phyloP scores from a whole-genome alignment of 495 filamentous ascomycete species.

The Ascobolus immersus region DNA sequence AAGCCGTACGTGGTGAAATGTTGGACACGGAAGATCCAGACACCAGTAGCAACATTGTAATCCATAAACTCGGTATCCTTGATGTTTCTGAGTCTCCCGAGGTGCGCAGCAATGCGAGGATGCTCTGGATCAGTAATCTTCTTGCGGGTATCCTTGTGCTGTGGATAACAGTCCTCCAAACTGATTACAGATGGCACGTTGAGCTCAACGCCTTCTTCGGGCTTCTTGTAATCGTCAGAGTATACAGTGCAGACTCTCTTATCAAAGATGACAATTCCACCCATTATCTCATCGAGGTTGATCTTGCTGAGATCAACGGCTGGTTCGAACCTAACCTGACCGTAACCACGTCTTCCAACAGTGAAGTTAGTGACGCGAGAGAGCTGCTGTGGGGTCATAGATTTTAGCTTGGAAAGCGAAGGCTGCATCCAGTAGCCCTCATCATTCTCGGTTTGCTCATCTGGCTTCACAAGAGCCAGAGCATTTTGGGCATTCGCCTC shows the following conservation, averaged over 20 bases:
- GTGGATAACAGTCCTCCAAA: constrained; percentile 75
- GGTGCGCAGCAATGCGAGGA: constrained; percentile 45
- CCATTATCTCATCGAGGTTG: constrained; percentile 40
- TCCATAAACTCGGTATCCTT: constrained; percentile 51
- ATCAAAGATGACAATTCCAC: constrained; percentile 43
- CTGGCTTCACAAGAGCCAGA: too few relatives aligned
- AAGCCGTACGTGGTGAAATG: constrained; percentile 94
- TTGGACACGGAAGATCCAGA: constrained; percentile 74
- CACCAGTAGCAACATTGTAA: constrained; percentile 52
- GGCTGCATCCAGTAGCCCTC: constrained; percentile 61
- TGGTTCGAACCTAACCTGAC: constrained; percentile 51
- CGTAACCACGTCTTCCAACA: constrained; percentile 58
- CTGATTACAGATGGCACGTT: constrained; percentile 71
- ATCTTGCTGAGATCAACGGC: constrained; percentile 55
- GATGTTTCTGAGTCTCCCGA: constrained; percentile 54
- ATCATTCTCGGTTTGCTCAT: constrained; percentile 8
- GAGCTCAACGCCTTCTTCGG: constrained; percentile 55
- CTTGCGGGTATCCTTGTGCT: constrained; percentile 30
- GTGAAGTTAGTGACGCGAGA: constrained; percentile 43
- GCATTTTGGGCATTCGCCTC: too few relatives aligned
- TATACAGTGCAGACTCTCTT: constrained; percentile 69
- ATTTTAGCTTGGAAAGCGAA: constrained; percentile 37
- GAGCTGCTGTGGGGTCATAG: constrained; percentile 47
- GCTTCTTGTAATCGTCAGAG: constrained; percentile 45
- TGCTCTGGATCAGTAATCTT: constrained; percentile 21